A percentile compares a stretch with the other conserved stretches of the same genome.
phyloP scores from a whole-genome alignment of 257 asterid genomes.

The Knoxia roxburghii region DNA sequence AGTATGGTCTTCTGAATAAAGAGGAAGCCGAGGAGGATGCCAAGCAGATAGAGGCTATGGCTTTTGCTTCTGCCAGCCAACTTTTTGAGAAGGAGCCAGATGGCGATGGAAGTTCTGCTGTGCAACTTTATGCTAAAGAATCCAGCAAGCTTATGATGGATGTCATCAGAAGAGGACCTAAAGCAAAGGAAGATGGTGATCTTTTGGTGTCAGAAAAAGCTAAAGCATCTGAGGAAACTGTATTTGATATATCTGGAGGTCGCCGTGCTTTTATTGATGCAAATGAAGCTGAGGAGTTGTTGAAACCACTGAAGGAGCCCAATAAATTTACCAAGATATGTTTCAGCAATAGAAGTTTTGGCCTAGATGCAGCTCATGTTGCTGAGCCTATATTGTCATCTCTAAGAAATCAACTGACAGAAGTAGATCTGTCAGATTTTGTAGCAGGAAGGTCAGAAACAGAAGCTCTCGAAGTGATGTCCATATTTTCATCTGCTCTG shows the following conservation, averaged over 20 bases:
- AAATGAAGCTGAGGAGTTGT: conserved; percentile 57
- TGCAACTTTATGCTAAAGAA: conserved; percentile 86
- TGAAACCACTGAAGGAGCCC: conserved; percentile 53
- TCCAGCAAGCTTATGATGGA: conserved; percentile 88
- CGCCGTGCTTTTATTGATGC: conserved; percentile 57
- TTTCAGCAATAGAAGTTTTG: conserved; percentile 88
- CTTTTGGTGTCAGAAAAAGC: conserved; percentile 36
- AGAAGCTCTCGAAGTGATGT: conserved; percentile 92
- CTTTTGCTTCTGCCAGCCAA: conserved; percentile 64
- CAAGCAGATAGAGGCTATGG: conserved; percentile 58
- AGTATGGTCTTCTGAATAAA: conserved; percentile 66
- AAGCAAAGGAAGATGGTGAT: conserved; percentile 38
- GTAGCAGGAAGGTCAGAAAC: conserved; percentile 79
- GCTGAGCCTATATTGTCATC: conserved; percentile 65
- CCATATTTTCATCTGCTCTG: conserved; percentile 63
- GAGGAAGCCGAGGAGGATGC: conserved; percentile 80
- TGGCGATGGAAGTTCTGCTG: conserved; percentile 88
- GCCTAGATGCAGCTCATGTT: conserved; percentile 69
- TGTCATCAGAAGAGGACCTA: conserved; percentile 72
- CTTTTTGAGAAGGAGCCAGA: conserved; percentile 69
- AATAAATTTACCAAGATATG: conserved; percentile 61
- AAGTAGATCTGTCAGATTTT: conserved; percentile 87
- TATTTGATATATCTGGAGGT: conserved; percentile 80
- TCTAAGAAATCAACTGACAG: conserved; percentile 61
- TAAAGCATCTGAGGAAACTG: conserved; percentile 38